Evolutionary conservation across 2,329 filamentous ascomycete species (phyloP).

Genomic region (Teratosphaeria epicoccoides): DNA sequence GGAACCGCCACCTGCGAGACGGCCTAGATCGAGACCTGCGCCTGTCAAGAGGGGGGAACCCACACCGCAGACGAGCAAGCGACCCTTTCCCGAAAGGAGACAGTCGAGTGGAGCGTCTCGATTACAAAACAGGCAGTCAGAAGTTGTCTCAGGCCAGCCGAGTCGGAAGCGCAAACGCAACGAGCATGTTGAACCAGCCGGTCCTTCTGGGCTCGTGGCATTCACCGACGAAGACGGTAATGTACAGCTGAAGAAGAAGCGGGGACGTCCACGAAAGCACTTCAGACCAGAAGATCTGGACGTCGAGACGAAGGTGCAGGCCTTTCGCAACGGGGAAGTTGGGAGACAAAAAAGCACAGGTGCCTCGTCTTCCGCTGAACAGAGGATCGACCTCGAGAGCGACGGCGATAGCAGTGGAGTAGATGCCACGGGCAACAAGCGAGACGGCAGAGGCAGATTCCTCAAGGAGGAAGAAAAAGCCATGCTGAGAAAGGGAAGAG

Average conservation of each 20-base stretch:
- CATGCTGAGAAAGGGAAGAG: background rate
- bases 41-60: background rate
- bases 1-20: conserved; percentile 9
- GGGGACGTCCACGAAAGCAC: conserved; percentile 7
- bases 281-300: conserved; percentile 3
- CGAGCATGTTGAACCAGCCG: conserved; percentile 1
- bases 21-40: background rate
- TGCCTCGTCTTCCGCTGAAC: background rate
- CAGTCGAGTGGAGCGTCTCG: background rate
- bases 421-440: background rate
- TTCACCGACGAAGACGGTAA: background rate
- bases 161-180: conserved; percentile 1
- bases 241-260: background rate
- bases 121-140: background rate
- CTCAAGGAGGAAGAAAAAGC: background rate
- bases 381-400: background rate
- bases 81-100: background rate
- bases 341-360: background rate
- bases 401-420: background rate
- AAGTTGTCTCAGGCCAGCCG: background rate
- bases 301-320: conserved; percentile 2
- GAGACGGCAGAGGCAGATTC: background rate
- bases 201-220: background rate
- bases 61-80: conserved; percentile 2
- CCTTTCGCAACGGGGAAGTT: background rate